phyloP scores from a whole-genome alignment of 2,329 filamentous ascomycete genomes.

The Didymella glomerata region DNA sequence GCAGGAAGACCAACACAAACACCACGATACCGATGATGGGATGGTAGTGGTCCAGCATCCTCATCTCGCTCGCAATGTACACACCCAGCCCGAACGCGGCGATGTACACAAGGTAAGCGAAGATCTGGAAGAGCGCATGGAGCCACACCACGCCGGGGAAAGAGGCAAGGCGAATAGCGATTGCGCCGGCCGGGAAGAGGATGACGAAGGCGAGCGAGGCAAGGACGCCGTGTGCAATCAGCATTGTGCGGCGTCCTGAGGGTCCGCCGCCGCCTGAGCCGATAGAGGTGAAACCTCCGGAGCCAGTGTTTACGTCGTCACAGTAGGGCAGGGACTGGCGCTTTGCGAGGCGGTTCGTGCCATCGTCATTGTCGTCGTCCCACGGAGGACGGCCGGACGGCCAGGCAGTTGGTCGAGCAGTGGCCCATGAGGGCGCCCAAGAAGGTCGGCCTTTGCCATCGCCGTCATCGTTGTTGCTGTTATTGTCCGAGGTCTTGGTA shows the following conservation, averaged over 20 bases:
- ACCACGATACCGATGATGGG: slow-evolving; percentile 64
- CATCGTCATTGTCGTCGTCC: slow-evolving; percentile 10
- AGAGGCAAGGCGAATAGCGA: slow-evolving; percentile 54
- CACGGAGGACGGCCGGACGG: slow-evolving; percentile 22
- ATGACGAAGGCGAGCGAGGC: slow-evolving; percentile 56
- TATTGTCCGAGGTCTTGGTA: slow-evolving; percentile 3
- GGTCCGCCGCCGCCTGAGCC: slow-evolving; percentile 9
- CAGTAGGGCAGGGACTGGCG: slow-evolving; percentile 42
- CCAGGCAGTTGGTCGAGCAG: slow-evolving; percentile 30
- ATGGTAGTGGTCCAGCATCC: slow-evolving; percentile 54
- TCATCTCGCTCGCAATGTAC: slow-evolving; percentile 55
- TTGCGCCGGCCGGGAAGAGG: slow-evolving; percentile 56
- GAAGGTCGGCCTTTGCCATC: slow-evolving; percentile 11
- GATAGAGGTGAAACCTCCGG: slow-evolving; percentile 30
- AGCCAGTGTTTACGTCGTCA: slow-evolving; percentile 32
- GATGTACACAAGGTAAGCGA: slow-evolving; percentile 59
- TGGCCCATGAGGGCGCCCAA: slow-evolving; percentile 20
- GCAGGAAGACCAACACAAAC: slow-evolving; percentile 61
- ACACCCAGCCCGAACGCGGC: slow-evolving; percentile 62
- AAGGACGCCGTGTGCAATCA: slow-evolving; percentile 55
- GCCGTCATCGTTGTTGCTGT: slow-evolving; percentile 12
- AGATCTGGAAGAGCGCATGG: slow-evolving; percentile 58
- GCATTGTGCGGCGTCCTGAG: slow-evolving; percentile 40
- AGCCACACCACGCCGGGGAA: slow-evolving; percentile 56
- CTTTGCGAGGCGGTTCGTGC: slow-evolving; percentile 19